A percentile compares a stretch with the other conserved stretches of the same genome.
phyloP scores from a whole-genome alignment of 768 basidiomycete genomes.

The Podaxis carcinomalis region DNA sequence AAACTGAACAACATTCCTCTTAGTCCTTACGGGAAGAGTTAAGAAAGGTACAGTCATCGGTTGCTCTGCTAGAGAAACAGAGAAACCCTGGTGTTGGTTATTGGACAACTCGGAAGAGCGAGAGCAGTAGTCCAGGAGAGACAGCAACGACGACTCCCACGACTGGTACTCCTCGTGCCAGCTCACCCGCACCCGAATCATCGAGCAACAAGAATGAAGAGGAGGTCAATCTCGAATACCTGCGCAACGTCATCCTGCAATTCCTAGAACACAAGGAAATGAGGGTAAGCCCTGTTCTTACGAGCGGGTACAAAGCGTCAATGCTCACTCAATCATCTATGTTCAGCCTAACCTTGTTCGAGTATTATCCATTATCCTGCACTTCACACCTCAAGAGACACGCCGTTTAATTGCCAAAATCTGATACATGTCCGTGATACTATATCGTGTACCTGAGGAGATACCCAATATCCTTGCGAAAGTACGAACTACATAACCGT shows the following conservation, averaged over 20 bases:
- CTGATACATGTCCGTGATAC: conserved; percentile 20
- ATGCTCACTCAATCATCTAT: background rate
- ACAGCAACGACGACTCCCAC: conserved; percentile 34
- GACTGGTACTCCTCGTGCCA: conserved; percentile 28
- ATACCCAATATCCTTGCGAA: background rate
- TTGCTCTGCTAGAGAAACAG: conserved; percentile 83
- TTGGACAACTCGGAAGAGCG: conserved; percentile 58
- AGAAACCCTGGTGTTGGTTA: conserved; percentile 94
- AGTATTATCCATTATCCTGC: conserved; percentile 88
- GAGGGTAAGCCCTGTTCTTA: conserved; percentile 58
- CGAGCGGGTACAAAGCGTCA: background rate
- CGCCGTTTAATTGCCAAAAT: conserved; percentile 87
- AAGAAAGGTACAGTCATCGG: conserved; percentile 92
- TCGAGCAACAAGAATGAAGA: conserved; percentile 59
- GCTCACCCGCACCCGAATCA: conserved; percentile 31
- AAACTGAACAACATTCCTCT: conserved; percentile 5
- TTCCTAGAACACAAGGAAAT: conserved; percentile 99
- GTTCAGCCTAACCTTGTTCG: conserved; percentile 83
- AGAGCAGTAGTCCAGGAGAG: conserved; percentile 35
- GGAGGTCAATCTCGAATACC: conserved; percentile 92
- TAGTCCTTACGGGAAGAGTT: conserved; percentile 91
- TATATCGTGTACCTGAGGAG: conserved; percentile 4
- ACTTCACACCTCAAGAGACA: conserved; percentile 94
- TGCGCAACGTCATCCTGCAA: conserved; percentile 93
- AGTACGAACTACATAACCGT: background rate